Base-by-base conservation (phyloP, 2,329 filamentous ascomycete genomes). In the Ustulina deusta region DNA sequence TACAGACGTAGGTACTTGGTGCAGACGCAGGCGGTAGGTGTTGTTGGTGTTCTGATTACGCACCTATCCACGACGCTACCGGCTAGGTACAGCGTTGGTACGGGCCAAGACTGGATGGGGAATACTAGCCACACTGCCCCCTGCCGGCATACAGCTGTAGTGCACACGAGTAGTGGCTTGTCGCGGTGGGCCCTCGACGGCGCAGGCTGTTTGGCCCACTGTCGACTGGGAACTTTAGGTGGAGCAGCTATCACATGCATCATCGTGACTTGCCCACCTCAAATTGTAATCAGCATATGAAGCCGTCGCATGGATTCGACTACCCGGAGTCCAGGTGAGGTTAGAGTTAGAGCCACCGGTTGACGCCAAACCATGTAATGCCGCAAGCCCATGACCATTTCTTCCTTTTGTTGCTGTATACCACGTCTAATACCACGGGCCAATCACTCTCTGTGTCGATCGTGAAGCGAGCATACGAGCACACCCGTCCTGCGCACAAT, bases 191-290 rank as follows among this genome's bases (percentile, higher is more conserved):
- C 17, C 40, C 17, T 20, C 9, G n/a, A n/a, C n/a, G n/a, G n/a
- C n/a, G n/a, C 13, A 25, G 38, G 46, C 38, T 42, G 17, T 42
- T 17, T 42, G 38, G 17, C 38, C 38, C 5, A 17, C 38, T 17
- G 13, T 15, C 36, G n/a, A n/a, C n/a, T n/a, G n/a, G n/a, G n/a
- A 36, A 17, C 20, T 44, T 20, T 54, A 36, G 40, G 65, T 67
- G 66, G 63, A 60, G 59, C 63, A 27, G 29, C 36, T 69, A 60
- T 69, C 66, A 69, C 66, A 69, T 69, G 66, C 58, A 57, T 58
- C 65, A 57, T 38, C 32, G 40, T 34, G 6, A 58, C 48, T n/a
- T 36, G 42, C 29, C n/a, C n/a, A n/a, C n/a, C 20, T 55, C 34
- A 38, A 27, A 55, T 40, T 38, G 11, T 56, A 40, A 36, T 40